A percentile compares a stretch with the other conserved stretches of the same genome.
Conservation (phyloP, 768 basidiomycete genomes). For the Psilocybe cubensis region DNA sequence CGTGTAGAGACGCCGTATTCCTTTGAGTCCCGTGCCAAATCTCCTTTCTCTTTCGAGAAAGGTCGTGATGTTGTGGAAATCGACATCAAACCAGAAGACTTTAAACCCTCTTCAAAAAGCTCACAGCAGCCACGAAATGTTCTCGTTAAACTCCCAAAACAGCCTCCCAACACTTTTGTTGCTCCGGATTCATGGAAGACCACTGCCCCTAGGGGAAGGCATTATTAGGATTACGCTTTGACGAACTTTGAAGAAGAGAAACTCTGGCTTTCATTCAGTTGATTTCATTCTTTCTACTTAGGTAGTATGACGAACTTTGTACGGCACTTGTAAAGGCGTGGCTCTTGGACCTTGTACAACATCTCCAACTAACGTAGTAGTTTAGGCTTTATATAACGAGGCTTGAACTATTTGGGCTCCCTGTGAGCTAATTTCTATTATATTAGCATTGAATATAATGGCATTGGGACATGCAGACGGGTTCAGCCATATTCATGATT, state of each 20-base stretch:
- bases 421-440: neutral
- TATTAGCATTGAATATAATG: neutral
- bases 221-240: neutral
- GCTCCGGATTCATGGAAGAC: slow-evolving; percentile 24
- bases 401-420: too few relatives aligned
- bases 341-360: neutral
- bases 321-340: neutral
- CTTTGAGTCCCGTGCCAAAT: neutral
- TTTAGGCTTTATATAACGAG: too few relatives aligned
- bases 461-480: too few relatives aligned
- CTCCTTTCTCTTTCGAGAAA: slow-evolving; percentile 2
- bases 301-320: neutral
- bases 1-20: too few relatives aligned
- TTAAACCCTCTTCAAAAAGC: neutral
- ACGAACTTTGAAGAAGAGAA: neutral
- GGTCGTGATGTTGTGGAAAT: slow-evolving; percentile 6
- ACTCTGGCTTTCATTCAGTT: neutral
- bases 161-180: slow-evolving; percentile 16
- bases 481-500: too few relatives aligned
- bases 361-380: neutral
- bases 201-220: slow-evolving; percentile 6
- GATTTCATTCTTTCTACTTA: neutral
- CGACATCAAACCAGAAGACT: neutral
- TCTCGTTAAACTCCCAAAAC: slow-evolving; percentile 13
- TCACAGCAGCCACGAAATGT: neutral